Percentiles rank a stretch among this genome's conserved stretches.
phyloP scores from a whole-genome alignment of 169 alveolate species.

The Pseudocohnilembus persalinus region DNA sequence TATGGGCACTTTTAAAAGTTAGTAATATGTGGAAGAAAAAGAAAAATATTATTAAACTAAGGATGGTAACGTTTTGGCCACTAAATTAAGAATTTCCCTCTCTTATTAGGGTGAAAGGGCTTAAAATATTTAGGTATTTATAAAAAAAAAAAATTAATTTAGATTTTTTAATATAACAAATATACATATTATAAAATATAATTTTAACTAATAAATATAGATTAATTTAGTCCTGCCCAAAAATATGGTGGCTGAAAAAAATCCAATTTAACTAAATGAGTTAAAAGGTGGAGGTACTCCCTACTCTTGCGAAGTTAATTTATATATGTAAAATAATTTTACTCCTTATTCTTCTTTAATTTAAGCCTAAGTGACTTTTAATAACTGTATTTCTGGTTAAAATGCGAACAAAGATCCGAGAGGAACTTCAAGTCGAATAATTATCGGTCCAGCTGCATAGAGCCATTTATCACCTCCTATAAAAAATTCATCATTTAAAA shows the following conservation, averaged over 20 bases:
- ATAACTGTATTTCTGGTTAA: neutral
- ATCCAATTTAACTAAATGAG: neutral
- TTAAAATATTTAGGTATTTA: too few relatives aligned
- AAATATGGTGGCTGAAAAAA: neutral
- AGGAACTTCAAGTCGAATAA: neutral
- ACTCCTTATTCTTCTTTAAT: neutral
- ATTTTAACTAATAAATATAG: too few relatives aligned
- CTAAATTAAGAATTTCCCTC: neutral
- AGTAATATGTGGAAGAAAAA: conserved; percentile 5
- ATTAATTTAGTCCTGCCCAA: neutral
- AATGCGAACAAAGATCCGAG: conserved; percentile 16
- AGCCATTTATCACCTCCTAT: conserved; percentile 7
- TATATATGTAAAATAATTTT: neutral
- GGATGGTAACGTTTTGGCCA: neutral
- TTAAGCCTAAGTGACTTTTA: neutral
- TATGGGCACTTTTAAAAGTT: neutral
- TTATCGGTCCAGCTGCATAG: neutral
- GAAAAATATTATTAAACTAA: conserved; percentile 1
- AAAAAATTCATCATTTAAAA: conserved; percentile 1
- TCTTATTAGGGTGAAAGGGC: neutral
- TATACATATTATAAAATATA: too few relatives aligned
- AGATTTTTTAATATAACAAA: too few relatives aligned
- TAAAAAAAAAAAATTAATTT: too few relatives aligned
- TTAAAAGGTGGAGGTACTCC: neutral
- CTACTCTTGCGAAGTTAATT: conserved; percentile 1